Percentiles rank a stretch among this genome's conserved stretches.
Evolutionary conservation across 768 basidiomycete species (phyloP).

Genomic region (Ramaria rubella): DNA sequence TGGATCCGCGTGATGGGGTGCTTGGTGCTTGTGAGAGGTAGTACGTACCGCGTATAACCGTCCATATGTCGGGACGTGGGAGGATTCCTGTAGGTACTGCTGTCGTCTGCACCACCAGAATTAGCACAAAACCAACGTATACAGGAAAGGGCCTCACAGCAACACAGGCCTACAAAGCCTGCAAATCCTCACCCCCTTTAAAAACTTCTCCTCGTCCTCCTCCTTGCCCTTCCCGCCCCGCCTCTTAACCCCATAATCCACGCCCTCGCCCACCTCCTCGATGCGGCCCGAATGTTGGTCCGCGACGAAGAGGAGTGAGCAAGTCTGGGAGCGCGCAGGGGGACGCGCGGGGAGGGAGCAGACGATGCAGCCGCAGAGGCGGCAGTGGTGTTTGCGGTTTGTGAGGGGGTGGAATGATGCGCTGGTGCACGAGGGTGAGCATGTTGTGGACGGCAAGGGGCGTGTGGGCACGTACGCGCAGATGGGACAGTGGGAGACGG

Average conservation of each 20-base stretch:
- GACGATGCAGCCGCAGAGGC: constrained; percentile 86
- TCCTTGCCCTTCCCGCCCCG: constrained; percentile 31
- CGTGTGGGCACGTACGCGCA: constrained; percentile 55
- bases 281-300: constrained; percentile 70
- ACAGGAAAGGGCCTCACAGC: constrained; percentile 42
- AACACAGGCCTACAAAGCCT: constrained; percentile 74
- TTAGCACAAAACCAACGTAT: background rate
- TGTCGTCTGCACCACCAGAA: constrained; percentile 50
- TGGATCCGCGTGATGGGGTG: too few relatives aligned
- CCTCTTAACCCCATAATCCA: constrained; percentile 73
- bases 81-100: constrained; percentile 66
- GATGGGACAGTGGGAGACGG: constrained; percentile 73
- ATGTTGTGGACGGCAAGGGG: background rate
- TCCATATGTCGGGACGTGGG: constrained; percentile 52
- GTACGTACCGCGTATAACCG: constrained; percentile 61
- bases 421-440: constrained; percentile 30
- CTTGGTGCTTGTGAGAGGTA: background rate
- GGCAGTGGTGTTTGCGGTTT: constrained; percentile 94
- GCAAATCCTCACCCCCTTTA: constrained; percentile 87
- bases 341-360: constrained; percentile 80
- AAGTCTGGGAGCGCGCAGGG: constrained; percentile 57
- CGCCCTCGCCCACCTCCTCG: constrained; percentile 78
- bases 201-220: constrained; percentile 71
- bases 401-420: constrained; percentile 79
- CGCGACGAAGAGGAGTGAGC: constrained; percentile 82